A percentile compares a stretch with the other conserved stretches of the same genome.
Conservation (phyloP, 2,329 filamentous ascomycete genomes). For the Ciborinia camelliae region DNA sequence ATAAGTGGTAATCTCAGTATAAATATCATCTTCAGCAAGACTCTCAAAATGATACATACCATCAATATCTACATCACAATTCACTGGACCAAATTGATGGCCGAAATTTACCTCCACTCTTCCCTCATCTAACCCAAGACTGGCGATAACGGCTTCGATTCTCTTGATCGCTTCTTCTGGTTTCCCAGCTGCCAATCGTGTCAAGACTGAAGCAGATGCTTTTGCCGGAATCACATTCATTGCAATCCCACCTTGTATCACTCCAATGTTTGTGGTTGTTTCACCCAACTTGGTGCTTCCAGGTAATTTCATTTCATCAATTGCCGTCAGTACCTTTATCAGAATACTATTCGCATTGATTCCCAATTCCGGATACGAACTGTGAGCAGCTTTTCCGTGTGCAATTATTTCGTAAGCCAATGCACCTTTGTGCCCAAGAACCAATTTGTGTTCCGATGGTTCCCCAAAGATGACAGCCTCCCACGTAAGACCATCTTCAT, state of each 20-base stretch:
- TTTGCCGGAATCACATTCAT: constrained; percentile 75
- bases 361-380: constrained; percentile 86
- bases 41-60: constrained; percentile 42
- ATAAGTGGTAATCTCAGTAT: neutral
- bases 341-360: constrained; percentile 78
- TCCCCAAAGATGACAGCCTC: constrained; percentile 83
- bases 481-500: constrained; percentile 42
- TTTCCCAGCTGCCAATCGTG: constrained; percentile 1
- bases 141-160: neutral
- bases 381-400: constrained; percentile 74
- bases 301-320: constrained; percentile 69
- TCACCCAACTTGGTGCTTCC: constrained; percentile 72
- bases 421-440: constrained; percentile 85
- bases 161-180: neutral
- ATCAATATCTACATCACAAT: constrained; percentile 63
- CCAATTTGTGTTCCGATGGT: constrained; percentile 83
- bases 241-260: constrained; percentile 74
- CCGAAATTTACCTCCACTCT: constrained; percentile 58
- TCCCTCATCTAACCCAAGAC: neutral
- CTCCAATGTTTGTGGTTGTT: constrained; percentile 82
- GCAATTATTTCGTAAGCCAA: constrained; percentile 63
- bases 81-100: constrained; percentile 71
- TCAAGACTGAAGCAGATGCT: constrained; percentile 4
- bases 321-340: constrained; percentile 60
- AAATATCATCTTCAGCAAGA: neutral